Base-by-base conservation (phyloP, 2,329 filamentous ascomycete genomes). In the Fusarium sp. region DNA sequence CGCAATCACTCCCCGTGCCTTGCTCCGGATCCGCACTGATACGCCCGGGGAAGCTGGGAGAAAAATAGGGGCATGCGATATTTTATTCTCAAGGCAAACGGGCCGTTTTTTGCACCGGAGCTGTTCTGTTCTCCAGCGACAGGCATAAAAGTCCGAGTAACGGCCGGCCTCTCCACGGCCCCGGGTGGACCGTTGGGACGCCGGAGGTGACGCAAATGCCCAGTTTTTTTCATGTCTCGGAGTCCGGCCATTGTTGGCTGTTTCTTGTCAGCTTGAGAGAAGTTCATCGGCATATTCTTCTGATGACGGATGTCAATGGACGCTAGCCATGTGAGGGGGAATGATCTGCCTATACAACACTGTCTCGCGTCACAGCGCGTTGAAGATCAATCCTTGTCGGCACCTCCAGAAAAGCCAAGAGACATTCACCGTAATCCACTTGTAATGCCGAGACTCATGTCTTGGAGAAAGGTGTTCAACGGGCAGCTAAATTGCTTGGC, bases 141-240 rank as follows among this genome's bases (percentile, higher is more conserved):
- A 74, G 65, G 76, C 76, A 78, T 78, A 66, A 78, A 76, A 45
- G 59, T 72, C 76, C 76, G 76, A 78, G 70, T 74, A 78, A 77
- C 66, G 73, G 69, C 73, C 73, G 73, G 41, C 70, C 43, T 75
- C 73, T 76, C 73, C 73, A 74, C 67, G 73, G 73, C 64, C 56
- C 73, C 73, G 73, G 60, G 69, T 75, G 73, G 73, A 56, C 50
- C 57, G 52, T 29, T 24, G 70, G 65, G 62, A 58, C 31, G 56
- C 61, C 64, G 68, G 72, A 69, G 62, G 74, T 72, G 52, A 73
- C 61, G 69, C 69, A 70, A 66, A 67, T 67, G 69, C 65, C 45
- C 8, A 72, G 41, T 64, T 39, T 60, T 59, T 67, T 59, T 71
- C 31, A 14, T 31, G 31, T 52, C 31, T 50, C 43, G 22, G 43